Conservation (phyloP, 352 stramenopile genomes). For the Phytophthora pinifolia region DNA sequence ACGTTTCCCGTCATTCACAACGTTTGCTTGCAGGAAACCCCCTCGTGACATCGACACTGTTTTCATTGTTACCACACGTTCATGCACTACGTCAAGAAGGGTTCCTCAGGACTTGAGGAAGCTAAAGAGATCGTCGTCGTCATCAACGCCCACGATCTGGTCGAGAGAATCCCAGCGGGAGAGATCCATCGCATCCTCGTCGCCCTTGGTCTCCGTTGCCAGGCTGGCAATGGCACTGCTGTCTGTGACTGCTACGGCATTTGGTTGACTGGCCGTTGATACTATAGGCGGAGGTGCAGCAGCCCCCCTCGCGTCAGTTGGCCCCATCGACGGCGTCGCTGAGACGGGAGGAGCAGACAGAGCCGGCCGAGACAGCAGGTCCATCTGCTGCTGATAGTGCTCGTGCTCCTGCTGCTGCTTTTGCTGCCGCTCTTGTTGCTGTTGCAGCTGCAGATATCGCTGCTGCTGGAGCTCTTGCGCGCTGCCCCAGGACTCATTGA, state of each 20-base stretch:
- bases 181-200: conserved; percentile 65
- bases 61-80: conserved; percentile 32
- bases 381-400: conserved; percentile 27
- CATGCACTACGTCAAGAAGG: conserved; percentile 28
- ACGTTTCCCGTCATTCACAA: too few species aligned
- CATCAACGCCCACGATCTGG: conserved; percentile 79
- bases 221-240: conserved; percentile 8
- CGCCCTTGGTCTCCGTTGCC: conserved; percentile 29
- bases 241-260: conserved; percentile 5
- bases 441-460: conserved; percentile 16
- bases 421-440: conserved; percentile 2
- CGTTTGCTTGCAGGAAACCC: too few species aligned
- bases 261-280: conserved; percentile 8
- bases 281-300: conserved; percentile 1
- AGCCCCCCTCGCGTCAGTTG: conserved; percentile 4
- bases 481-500: conserved; percentile 19
- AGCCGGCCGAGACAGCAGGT: conserved; percentile 18
- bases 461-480: conserved; percentile 30
- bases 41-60: conserved; percentile 21
- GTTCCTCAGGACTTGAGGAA: conserved; percentile 75
- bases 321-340: conserved; percentile 10
- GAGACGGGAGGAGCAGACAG: conserved; percentile 20
- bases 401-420: conserved; percentile 21
- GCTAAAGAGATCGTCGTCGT: conserved; percentile 86
- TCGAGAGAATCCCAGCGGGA: conserved; percentile 84